Base-by-base conservation (phyloP, 208 protist species). In the Crithidia expoeki region DNA sequence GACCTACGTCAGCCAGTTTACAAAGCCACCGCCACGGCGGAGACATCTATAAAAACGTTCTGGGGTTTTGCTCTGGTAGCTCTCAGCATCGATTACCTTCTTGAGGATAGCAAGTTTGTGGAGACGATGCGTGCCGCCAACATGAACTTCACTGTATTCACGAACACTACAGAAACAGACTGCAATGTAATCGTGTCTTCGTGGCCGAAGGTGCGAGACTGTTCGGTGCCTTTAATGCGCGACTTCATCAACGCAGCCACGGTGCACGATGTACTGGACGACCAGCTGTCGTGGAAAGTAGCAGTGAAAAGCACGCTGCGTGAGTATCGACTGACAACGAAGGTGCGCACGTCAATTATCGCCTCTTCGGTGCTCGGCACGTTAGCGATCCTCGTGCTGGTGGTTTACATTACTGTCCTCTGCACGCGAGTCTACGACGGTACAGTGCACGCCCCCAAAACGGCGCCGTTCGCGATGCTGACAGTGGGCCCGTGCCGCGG, bases 391-490 rank as follows among this genome's bases (percentile, higher is more conserved):
- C 83, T 92, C 30, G 61, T 51, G 11, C 4, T 89, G 7, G 52
- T 55, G 47, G 51, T 77, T 7, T 46, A 40, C 12, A 9, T 83
- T 0, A 82, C 92, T 34, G 46, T 86, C 16, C 28, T 57, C 33
- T 86, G 59, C 65, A 84, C 85, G 5, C 65, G 68, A 21, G 72
- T 80, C 19, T 89, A 94, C 83, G 72, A 96, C 33, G 82, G 80
- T 23, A 25, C 49, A 1, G 47, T 56, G 11, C 58, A 94, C 80
- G 91, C 91, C 1, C 91, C 91, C 0, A 92, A 88, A 57, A 25
- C 32, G 42, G 59, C 80, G n/a, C 91, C 91, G 10, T 94, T 96
- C 72, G 88, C 85, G 16, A 80, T 94, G 55, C 55, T 84, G 51
- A 81, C 85, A 51, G 69, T 96, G 56, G 91, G 91, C 12, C 74